Percentiles rank a stretch among this genome's conserved stretches.
These are phyloP conservation scores for Pisolithus orientalis DNA, from an alignment of 768 basidiomycete genomes.

Conservation along the genomic window DNA sequence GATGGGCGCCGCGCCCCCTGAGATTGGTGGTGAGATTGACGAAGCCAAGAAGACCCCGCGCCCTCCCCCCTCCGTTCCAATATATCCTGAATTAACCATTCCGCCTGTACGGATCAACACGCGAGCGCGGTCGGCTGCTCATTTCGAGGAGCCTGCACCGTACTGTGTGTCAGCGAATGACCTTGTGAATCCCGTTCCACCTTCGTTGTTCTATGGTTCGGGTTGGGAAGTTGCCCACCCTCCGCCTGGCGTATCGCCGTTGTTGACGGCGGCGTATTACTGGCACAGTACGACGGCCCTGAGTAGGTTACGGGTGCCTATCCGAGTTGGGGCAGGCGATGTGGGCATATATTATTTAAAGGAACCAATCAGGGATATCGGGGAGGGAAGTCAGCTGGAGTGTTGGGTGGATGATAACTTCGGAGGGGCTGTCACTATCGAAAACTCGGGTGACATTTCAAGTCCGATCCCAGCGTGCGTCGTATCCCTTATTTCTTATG, in stretches of 20 bases:
- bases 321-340: constrained; percentile 84
- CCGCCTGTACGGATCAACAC: constrained; percentile 71
- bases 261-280: constrained; percentile 71
- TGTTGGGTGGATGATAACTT: constrained; percentile 99
- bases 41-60: constrained; percentile 19
- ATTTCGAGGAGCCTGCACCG: constrained; percentile 83
- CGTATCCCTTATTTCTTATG: constrained; percentile 4
- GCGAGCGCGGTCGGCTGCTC: constrained; percentile 43
- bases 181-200: constrained; percentile 94
- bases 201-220: constrained; percentile 85
- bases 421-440: constrained; percentile 65
- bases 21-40: constrained; percentile 32
- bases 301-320: constrained; percentile 74
- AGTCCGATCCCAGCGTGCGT: constrained; percentile 65
- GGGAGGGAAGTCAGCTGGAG: constrained; percentile 64
- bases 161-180: constrained; percentile 97
- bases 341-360: constrained; percentile 86
- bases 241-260: constrained; percentile 35
- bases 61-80: constrained; percentile 11
- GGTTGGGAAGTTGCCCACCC: constrained; percentile 87
- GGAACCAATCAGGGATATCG: constrained; percentile 55
- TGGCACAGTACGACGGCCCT: constrained; percentile 89
- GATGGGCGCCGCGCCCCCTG: constrained; percentile 60
- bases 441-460: constrained; percentile 65
- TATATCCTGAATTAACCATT: constrained; percentile 37